phyloP scores from a whole-genome alignment of 164 flowering plant species.

The Cinnamomum micranthum region DNA sequence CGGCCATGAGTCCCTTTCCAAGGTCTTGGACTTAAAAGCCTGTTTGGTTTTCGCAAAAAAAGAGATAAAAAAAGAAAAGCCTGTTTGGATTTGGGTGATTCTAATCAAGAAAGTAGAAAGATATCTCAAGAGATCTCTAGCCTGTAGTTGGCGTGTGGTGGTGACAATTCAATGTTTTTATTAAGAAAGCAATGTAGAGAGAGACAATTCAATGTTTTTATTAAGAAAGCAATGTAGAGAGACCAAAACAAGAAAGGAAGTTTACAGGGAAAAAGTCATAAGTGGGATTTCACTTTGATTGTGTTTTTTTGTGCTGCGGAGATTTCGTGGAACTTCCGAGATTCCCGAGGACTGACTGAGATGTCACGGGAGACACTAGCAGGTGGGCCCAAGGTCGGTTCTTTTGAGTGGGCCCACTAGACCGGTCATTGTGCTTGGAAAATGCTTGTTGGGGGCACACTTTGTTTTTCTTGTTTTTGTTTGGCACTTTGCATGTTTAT shows the following conservation, averaged over 20 bases:
- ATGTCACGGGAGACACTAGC: background rate
- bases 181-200: background rate
- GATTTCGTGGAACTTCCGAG: background rate
- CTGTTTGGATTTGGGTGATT: background rate
- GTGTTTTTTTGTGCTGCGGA: no score
- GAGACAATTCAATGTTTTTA: background rate
- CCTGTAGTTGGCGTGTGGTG: no score
- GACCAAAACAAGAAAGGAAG: background rate
- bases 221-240: background rate
- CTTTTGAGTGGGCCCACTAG: background rate
- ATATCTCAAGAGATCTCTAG: no score
- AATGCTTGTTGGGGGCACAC: background rate
- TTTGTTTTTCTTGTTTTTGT: no score
- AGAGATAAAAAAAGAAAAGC: no score
- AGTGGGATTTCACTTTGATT: background rate
- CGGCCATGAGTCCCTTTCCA: background rate
- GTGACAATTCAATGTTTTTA: no score
- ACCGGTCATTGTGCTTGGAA: background rate
- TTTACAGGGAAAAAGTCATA: background rate
- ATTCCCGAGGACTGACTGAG: background rate
- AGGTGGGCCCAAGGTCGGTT: slow-evolving; percentile 1
- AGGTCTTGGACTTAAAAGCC: background rate
- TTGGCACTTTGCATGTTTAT: background rate
- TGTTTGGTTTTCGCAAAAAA: no score
- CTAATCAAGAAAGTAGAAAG: background rate